A percentile compares a stretch with the other conserved stretches of the same genome.
phyloP scores from a whole-genome alignment of 116 monocot genomes.

The Phalaenopsis hybrid region DNA sequence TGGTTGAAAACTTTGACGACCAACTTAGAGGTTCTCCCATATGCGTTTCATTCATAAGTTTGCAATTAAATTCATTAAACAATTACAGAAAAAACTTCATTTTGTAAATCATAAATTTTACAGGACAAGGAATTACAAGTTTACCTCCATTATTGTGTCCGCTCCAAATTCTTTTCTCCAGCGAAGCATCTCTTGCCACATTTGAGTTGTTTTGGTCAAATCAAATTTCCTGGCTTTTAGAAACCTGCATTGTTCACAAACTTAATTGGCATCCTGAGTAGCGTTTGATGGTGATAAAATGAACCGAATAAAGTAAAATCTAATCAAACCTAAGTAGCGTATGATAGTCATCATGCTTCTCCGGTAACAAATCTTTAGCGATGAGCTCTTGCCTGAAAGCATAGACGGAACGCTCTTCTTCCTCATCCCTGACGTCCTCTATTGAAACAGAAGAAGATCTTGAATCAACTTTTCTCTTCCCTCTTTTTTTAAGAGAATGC shows the following conservation, averaged over 20 bases:
- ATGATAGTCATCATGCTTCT: conserved; percentile 49
- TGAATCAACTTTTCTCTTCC: conserved; percentile 35
- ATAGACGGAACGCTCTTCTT: conserved; percentile 41
- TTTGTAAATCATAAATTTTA: too few relatives aligned
- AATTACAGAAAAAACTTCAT: too few relatives aligned
- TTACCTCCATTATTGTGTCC: conserved; percentile 39
- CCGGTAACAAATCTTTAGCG: conserved; percentile 31
- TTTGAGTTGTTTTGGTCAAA: conserved; percentile 26
- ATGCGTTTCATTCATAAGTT: too few relatives aligned
- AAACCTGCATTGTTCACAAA: conserved; percentile 14
- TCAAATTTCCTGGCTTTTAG: conserved; percentile 39
- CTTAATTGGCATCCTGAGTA: neutral
- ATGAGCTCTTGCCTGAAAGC: conserved; percentile 33
- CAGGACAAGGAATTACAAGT: neutral
- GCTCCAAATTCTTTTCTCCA: conserved; percentile 45
- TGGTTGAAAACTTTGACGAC: too few relatives aligned
- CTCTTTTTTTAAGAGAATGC: conserved; percentile 42
- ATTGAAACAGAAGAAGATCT: conserved; percentile 32
- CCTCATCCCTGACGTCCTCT: conserved; percentile 46
- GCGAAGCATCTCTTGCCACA: conserved; percentile 43
- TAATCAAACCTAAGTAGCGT: conserved; percentile 31
- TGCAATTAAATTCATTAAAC: too few relatives aligned
- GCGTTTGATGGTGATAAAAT: neutral
- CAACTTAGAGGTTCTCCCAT: too few relatives aligned
- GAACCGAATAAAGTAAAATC: neutral